Evolutionary conservation across 495 filamentous ascomycete species (phyloP), one percentile per base, ranked within the genome.

Genomic region (Xylaria curta): DNA sequence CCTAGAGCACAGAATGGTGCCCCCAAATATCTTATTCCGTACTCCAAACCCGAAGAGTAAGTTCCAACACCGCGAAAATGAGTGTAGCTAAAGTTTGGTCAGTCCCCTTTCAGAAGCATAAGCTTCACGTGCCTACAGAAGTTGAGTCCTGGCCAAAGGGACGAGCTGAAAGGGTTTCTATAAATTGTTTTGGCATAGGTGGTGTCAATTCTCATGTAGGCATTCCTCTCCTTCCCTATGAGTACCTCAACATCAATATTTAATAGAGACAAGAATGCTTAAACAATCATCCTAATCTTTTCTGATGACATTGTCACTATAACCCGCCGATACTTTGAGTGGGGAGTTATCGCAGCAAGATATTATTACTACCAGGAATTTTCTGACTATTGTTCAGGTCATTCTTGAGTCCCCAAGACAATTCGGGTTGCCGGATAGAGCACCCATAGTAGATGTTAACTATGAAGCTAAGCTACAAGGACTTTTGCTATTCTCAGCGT

Each of bases 151-250:
- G 73, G 70, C 80, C 80, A 1, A 24, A 47, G 0, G 72, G 42
- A 54, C 73, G 75, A 0, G 65, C 74, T 10, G 75, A 78, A 61
- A 73, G 82, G 13, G 76, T 81, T 26, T 82, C 82, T 44, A 76
- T 89, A 54, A 88, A 87, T 68, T 84, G 79, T 19, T 88, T 87
- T 66, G 87, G 87, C 2, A 85, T 84, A 49, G 87, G 87, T 4
- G 87, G 87, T 12, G 73, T 83, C 0, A 89, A 89, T 69, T 80
- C 82, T 0, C 85, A 77, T 24, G 73, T 73, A 5, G 64, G 75
- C 66, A 26, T 9, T 8, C 7, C 19, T 49, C 46, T 17, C 19
- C 17, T n/a, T 17, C 6, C 17, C 4, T 21, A 49, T 46, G 15
- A 46, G 42, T 13, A 6, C 15, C 13, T 46, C 42, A 17, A 15